These are phyloP conservation scores for Pseudotsuga menziesii DNA, from an alignment of 75 land plant genomes.

Conservation along the genomic window DNA sequence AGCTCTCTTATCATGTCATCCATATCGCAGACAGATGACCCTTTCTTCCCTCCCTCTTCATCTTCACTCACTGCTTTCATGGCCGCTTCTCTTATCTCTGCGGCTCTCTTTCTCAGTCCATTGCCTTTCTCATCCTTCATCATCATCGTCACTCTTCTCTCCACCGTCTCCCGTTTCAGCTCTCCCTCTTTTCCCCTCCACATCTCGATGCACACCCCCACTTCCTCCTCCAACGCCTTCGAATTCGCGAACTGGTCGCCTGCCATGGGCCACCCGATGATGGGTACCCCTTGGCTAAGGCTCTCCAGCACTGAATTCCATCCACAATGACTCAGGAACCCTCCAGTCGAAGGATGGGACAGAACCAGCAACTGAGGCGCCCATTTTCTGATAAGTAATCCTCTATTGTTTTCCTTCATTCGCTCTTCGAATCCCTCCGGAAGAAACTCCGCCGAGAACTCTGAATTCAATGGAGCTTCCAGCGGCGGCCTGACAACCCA, in stretches of 20 bases:
- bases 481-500: neutral
- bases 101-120: neutral
- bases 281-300: constrained; percentile 4
- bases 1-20: neutral
- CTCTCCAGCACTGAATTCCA: constrained; percentile 15
- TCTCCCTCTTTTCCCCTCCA: neutral
- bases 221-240: constrained; percentile 18
- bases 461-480: neutral
- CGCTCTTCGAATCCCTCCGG: neutral
- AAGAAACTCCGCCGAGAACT: too few relatives aligned
- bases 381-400: constrained; percentile 10
- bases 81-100: neutral
- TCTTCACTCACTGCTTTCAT: neutral
- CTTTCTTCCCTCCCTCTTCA: neutral
- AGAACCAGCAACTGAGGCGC: constrained; percentile 14
- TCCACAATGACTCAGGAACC: constrained; percentile 13
- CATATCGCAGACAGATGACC: neutral
- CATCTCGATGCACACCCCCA: constrained; percentile 14
- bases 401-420: constrained; percentile 4
- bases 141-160: neutral
- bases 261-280: constrained; percentile 31
- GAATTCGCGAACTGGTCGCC: constrained; percentile 27
- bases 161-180: neutral
- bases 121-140: constrained; percentile 5
- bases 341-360: constrained; percentile 8